Conservation (phyloP, 106 monocot genomes). For the Narthecium ossifragum region DNA sequence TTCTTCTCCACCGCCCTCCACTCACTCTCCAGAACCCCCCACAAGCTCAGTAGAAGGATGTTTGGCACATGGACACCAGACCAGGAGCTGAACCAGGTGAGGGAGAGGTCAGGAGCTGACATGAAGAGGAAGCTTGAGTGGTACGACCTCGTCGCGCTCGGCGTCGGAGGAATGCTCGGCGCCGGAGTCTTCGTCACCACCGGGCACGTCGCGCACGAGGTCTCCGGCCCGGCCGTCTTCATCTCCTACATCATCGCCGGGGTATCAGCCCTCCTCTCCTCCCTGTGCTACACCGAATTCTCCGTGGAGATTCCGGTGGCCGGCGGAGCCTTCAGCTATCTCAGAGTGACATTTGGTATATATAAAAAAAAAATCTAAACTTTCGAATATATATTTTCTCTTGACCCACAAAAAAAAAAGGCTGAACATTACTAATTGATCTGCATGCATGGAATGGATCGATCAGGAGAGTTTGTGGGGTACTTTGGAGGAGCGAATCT, state of each 20-base stretch:
- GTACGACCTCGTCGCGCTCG: slow-evolving; percentile 67
- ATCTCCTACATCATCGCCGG: slow-evolving; percentile 60
- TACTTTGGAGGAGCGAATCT: slow-evolving; percentile 73
- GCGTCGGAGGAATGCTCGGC: slow-evolving; percentile 71
- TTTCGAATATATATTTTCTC: no score
- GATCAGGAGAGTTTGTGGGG: slow-evolving; percentile 61
- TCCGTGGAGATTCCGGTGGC: slow-evolving; percentile 61
- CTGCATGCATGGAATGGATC: neutral
- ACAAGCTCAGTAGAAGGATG: slow-evolving; percentile 43
- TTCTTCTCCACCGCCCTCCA: neutral
- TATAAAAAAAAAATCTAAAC: neutral
- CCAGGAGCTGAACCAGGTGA: slow-evolving; percentile 60
- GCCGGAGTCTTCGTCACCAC: slow-evolving; percentile 76
- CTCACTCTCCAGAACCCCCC: slow-evolving; percentile 42
- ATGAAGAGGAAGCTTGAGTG: slow-evolving; percentile 76
- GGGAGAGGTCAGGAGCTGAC: slow-evolving; percentile 62
- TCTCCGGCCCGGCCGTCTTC: slow-evolving; percentile 57
- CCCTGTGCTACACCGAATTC: slow-evolving; percentile 73
- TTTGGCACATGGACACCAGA: slow-evolving; percentile 47
- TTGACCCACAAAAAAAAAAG: no score
- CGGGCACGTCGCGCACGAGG: slow-evolving; percentile 31
- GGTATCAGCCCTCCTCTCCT: slow-evolving; percentile 58
- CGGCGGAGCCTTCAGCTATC: slow-evolving; percentile 74
- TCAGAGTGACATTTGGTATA: slow-evolving; percentile 65
- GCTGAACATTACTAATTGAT: neutral